A percentile compares a stretch with the other conserved stretches of the same genome.
Conservation (phyloP, 768 basidiomycete species). For the Russula griseocarnosa region DNA sequence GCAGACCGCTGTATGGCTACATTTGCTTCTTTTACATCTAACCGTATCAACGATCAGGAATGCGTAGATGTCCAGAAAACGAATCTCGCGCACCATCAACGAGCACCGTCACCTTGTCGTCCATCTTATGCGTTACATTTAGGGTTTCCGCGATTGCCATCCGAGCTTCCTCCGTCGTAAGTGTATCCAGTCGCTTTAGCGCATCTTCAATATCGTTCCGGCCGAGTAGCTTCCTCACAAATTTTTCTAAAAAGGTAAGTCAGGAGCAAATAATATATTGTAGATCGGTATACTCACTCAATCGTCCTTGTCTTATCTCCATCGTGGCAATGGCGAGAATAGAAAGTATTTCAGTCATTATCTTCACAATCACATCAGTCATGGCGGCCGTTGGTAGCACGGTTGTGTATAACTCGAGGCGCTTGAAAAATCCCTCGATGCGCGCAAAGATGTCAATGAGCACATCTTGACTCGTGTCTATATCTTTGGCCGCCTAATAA, state of each 20-base stretch:
- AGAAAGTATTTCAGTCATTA: conserved; percentile 4
- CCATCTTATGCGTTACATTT: not conserved
- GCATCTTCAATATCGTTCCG: conserved; percentile 5
- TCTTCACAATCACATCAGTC: not conserved
- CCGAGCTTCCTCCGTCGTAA: conserved; percentile 1
- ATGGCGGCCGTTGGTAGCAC: not conserved
- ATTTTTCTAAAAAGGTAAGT: not conserved
- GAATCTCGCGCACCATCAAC: not conserved
- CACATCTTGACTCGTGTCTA: not conserved
- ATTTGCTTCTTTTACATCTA: not conserved
- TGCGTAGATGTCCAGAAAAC: not conserved
- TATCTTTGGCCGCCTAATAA: conserved; percentile 4
- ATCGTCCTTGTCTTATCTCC: not conserved
- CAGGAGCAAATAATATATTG: no score
- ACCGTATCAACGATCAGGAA: not conserved
- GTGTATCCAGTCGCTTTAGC: not conserved
- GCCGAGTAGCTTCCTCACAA: conserved; percentile 2
- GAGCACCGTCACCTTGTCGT: not conserved
- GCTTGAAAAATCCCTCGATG: not conserved
- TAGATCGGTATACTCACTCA: not conserved
- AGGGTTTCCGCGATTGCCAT: not conserved
- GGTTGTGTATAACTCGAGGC: conserved; percentile 1
- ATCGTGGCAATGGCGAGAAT: conserved; percentile 7
- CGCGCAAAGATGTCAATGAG: conserved; percentile 8
- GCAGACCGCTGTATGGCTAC: not conserved